These are phyloP conservation scores for Clonostachys chloroleuca DNA, from an alignment of 2,329 filamentous ascomycete species.

Conservation along the genomic window DNA sequence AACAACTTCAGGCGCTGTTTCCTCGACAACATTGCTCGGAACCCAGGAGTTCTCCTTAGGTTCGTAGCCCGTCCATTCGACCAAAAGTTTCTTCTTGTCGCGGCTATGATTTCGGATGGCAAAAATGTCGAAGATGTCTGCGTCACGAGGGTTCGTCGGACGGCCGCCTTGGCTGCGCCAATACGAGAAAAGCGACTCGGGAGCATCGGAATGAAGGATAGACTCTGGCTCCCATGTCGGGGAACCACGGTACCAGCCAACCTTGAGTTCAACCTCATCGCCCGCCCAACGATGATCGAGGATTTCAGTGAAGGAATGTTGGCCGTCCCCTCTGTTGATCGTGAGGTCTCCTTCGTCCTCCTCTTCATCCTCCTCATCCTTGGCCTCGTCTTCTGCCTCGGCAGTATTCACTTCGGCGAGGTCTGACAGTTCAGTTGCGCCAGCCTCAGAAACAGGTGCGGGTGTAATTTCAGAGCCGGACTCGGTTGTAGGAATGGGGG, in stretches of 20 bases:
- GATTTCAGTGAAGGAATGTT: neutral
- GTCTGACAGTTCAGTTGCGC: neutral
- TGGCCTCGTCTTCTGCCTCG: neutral
- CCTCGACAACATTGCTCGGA: constrained; percentile 12
- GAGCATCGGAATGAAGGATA: constrained; percentile 23
- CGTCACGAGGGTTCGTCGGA: constrained; percentile 19
- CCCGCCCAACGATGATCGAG: constrained; percentile 18
- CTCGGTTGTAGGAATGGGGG: no score
- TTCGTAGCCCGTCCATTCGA: constrained; percentile 29
- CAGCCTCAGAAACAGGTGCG: neutral
- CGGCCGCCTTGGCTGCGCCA: constrained; percentile 22
- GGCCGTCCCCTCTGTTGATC: no score
- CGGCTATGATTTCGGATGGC: constrained; percentile 22
- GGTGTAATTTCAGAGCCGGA: neutral
- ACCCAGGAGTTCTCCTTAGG: constrained; percentile 21
- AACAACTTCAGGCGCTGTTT: constrained; percentile 16
- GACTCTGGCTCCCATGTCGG: constrained; percentile 26
- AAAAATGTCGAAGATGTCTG: constrained; percentile 22
- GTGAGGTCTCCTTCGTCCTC: neutral
- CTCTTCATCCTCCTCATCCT: neutral
- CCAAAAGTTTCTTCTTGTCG: constrained; percentile 16
- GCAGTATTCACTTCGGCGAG: neutral
- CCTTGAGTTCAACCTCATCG: constrained; percentile 18
- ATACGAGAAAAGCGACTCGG: constrained; percentile 19
- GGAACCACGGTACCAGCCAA: constrained; percentile 21